A percentile compares a stretch with the other conserved stretches of the same genome.
These are phyloP conservation scores for Hortaea sp. DNA, from an alignment of 2,329 filamentous ascomycete genomes.

Conservation along the genomic window DNA sequence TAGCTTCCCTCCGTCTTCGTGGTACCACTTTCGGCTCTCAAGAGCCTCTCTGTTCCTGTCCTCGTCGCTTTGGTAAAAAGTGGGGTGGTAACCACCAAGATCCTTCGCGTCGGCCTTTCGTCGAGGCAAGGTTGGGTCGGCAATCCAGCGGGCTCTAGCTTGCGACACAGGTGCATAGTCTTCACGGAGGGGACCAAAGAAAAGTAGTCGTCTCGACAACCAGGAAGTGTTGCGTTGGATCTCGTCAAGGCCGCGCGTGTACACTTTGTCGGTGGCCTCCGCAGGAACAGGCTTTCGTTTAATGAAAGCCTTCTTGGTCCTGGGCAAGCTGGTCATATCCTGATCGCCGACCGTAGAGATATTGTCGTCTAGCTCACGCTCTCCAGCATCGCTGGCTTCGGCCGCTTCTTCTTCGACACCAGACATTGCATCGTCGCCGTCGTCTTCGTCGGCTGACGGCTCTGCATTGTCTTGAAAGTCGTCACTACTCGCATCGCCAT, in stretches of 20 bases:
- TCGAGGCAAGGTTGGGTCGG: constrained; percentile 43
- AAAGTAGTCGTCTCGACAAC: constrained; percentile 22
- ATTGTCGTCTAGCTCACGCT: constrained; percentile 26
- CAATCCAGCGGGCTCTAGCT: constrained; percentile 42
- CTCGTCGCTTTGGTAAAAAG: constrained; percentile 31
- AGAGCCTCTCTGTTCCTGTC: constrained; percentile 23
- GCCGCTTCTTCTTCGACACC: constrained; percentile 26
- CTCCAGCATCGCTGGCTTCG: constrained; percentile 25
- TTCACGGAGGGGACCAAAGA: constrained; percentile 41
- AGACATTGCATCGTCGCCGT: constrained; percentile 8
- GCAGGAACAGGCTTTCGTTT: background rate
- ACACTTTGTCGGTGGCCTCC: background rate
- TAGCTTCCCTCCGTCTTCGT: constrained; percentile 29
- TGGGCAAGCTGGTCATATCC: background rate
- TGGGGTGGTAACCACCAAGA: constrained; percentile 31
- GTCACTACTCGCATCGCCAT: background rate
- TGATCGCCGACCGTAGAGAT: constrained; percentile 14
- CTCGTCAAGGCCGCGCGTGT: background rate
- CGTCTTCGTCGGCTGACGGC: background rate
- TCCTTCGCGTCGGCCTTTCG: constrained; percentile 19
- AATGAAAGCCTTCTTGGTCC: background rate
- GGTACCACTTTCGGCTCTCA: constrained; percentile 44
- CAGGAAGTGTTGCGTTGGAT: background rate
- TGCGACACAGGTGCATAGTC: constrained; percentile 40
- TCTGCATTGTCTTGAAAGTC: background rate